Evolutionary conservation across 1,284 basidiomycete species (phyloP).

Genomic region (Cryptococcus sp.): DNA sequence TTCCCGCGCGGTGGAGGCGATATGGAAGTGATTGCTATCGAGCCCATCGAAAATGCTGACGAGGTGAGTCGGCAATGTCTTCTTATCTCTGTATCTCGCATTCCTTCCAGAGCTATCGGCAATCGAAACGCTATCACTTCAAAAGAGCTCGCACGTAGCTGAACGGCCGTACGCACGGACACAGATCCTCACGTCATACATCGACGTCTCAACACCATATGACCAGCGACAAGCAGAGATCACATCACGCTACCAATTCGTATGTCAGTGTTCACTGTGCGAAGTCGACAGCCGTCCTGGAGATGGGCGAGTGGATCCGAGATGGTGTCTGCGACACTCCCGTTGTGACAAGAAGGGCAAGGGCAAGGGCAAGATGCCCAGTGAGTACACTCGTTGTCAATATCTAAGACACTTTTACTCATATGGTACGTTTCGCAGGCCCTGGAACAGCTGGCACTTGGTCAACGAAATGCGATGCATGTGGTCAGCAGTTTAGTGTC

Average conservation of each 20-base stretch:
- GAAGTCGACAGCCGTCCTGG: constrained; percentile 19
- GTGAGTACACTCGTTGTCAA: constrained; percentile 22
- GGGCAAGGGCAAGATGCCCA: constrained; percentile 30
- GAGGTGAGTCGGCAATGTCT: constrained; percentile 61
- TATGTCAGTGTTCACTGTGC: constrained; percentile 71
- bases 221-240: constrained; percentile 63
- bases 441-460: constrained; percentile 46
- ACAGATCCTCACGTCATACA: constrained; percentile 69
- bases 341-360: constrained; percentile 20
- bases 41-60: constrained; percentile 64
- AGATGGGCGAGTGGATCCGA: constrained; percentile 60
- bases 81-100: not conserved
- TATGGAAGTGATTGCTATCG: constrained; percentile 72
- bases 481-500: constrained; percentile 59
- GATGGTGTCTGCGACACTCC: constrained; percentile 58
- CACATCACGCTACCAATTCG: constrained; percentile 75
- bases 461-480: constrained; percentile 59
- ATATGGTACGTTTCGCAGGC: constrained; percentile 49
- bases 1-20: constrained; percentile 63
- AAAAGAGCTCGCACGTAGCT: not conserved
- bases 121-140: too few species aligned
- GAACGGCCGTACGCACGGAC: constrained; percentile 25
- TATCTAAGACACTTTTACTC: not conserved
- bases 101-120: too few species aligned
- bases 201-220: constrained; percentile 75